Base-by-base conservation (phyloP, 768 basidiomycete genomes). In the Boletus rubescentipes region DNA sequence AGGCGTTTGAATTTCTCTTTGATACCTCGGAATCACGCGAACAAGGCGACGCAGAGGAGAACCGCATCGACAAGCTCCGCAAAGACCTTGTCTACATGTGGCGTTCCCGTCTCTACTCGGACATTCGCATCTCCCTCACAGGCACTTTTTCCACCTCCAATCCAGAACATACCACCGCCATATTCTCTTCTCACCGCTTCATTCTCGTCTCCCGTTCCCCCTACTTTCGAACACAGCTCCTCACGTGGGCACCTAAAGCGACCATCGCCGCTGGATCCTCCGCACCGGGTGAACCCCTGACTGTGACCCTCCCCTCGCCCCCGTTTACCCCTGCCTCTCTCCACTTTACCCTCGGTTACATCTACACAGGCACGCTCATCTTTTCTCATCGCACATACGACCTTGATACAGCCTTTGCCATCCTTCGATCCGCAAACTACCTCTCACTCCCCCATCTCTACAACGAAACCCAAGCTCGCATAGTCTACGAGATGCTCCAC, bases 81-180 rank as follows among this genome's bases (percentile, higher is more conserved):
- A 92, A 93, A 71, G 96, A 98, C 65, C 79, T 97, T 29, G 90
- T 95, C 21, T 97, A 88, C 76, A 96, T 94, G 93, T 98, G 95
- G 96, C 77, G 96, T 31, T 91, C 89, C 12, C 85, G 93, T 45
- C 83, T 98, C 16, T 98, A 94, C 68, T 91, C 93, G 2, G 96
- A 98, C 70, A 83, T 96, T 21, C 84, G 88, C 48, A 86, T 98
- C 50, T 80, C 87, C 0, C 81, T 95, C 55, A 81, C 84, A 0
- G 86, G 86, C 44, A 83, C 79, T 53, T 86, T 85, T 61, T 84
- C 81, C 1, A 82, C 84, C 1, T 67, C 78, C 1, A 79, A 80
- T 51, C 84, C 85, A 51, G 87, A 89, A 52, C 80, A 76, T 50
- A 80, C 86, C 2, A 93, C 87, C 1, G 88, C 88, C 21, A 80